A percentile compares a stretch with the other conserved stretches of the same genome.
phyloP scores from a whole-genome alignment of 352 stramenopile species.

The Phytopythium vexans region DNA sequence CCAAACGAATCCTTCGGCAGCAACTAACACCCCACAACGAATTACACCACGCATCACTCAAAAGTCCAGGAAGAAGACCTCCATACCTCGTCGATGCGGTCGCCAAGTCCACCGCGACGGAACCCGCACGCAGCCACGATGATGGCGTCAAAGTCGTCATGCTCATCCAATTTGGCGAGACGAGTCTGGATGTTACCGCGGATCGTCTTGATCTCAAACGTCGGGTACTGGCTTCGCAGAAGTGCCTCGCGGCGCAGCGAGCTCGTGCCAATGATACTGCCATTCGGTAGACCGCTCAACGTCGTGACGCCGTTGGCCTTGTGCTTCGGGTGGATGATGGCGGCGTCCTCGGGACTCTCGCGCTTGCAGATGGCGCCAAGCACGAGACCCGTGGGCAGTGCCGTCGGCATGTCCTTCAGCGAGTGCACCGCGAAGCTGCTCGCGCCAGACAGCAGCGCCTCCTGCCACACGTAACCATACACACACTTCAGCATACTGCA shows the following conservation, averaged over 20 bases:
- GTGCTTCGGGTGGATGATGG: slow-evolving; percentile 83
- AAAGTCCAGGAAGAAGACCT: not conserved
- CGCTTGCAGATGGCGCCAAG: slow-evolving; percentile 80
- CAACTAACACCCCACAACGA: slow-evolving; percentile 23
- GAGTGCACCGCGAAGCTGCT: slow-evolving; percentile 87
- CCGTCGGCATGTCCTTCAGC: slow-evolving; percentile 89
- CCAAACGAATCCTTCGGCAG: slow-evolving; percentile 67
- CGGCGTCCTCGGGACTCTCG: slow-evolving; percentile 78
- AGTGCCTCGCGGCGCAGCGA: slow-evolving; percentile 80
- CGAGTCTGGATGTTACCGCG: slow-evolving; percentile 88
- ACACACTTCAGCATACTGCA: not conserved
- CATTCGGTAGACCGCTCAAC: slow-evolving; percentile 57
- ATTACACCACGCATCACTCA: not conserved
- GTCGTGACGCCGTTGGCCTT: slow-evolving; percentile 56
- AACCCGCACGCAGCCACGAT: slow-evolving; percentile 85
- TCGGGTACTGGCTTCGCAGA: slow-evolving; percentile 61
- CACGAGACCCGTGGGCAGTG: slow-evolving; percentile 70
- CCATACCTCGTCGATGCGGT: slow-evolving; percentile 65
- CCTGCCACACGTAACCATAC: slow-evolving; percentile 11
- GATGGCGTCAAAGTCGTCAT: slow-evolving; percentile 84
- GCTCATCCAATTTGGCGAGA: slow-evolving; percentile 80
- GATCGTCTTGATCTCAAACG: slow-evolving; percentile 81
- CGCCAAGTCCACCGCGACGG: slow-evolving; percentile 61
- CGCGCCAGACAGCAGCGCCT: slow-evolving; percentile 57
- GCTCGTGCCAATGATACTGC: slow-evolving; percentile 79